Evolutionary conservation across 495 filamentous ascomycete species (phyloP).

Genomic region (Penicillium nucicola): DNA sequence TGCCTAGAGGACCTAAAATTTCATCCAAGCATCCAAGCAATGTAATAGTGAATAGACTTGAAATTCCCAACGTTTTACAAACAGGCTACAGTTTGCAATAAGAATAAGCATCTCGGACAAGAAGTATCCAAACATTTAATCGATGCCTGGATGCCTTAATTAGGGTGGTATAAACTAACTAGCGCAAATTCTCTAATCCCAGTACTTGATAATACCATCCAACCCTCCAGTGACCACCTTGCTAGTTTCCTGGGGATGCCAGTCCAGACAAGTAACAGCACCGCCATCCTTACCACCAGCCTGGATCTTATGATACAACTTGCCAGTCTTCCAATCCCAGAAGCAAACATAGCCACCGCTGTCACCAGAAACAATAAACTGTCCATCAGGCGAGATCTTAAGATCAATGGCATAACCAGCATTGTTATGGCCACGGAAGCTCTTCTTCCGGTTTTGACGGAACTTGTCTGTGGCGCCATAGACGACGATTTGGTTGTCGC

Average conservation of each 20-base stretch:
- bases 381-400: slow-evolving; percentile 83
- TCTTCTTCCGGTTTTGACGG: slow-evolving; percentile 95
- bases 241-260: slow-evolving; percentile 93
- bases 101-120: no score
- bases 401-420: slow-evolving; percentile 92
- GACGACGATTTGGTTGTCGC: slow-evolving; percentile 95
- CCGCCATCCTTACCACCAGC: slow-evolving; percentile 61
- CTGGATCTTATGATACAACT: slow-evolving; percentile 94
- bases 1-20: no score
- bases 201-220: slow-evolving; percentile 87
- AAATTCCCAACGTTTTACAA: neutral
- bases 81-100: no score
- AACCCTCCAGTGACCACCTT: slow-evolving; percentile 89
- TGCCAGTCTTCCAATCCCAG: slow-evolving; percentile 99
- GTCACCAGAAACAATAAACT: slow-evolving; percentile 82
- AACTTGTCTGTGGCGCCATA: slow-evolving; percentile 93
- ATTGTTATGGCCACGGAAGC: slow-evolving; percentile 91
- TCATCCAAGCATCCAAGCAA: neutral
- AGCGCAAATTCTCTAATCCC: slow-evolving; percentile 63
- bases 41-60: neutral
- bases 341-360: slow-evolving; percentile 85
- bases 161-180: neutral
- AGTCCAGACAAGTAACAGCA: slow-evolving; percentile 77
- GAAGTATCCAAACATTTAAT: neutral
- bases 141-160: neutral